Evolutionary conservation across 768 basidiomycete species (phyloP), one percentile per base, ranked within the genome.

Genomic region (Collybiopsis confluens): DNA sequence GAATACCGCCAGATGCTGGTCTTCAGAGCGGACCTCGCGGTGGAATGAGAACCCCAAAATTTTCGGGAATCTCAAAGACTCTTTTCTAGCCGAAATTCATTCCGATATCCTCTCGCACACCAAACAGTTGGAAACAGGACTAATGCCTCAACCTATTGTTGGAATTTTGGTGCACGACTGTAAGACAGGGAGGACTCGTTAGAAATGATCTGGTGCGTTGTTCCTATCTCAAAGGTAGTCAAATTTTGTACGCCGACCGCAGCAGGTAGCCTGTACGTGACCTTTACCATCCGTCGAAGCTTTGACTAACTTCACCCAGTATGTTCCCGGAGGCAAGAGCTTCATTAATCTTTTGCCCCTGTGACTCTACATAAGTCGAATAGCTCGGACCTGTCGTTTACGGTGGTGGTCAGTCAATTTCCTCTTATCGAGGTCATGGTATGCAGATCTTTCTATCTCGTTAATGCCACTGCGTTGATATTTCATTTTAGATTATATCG

Each of bases 1-100:
- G n/a, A n/a, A n/a, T n/a, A n/a, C n/a, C n/a, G n/a, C n/a, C n/a
- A n/a, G n/a, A n/a, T n/a, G n/a, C n/a, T n/a, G n/a, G n/a, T n/a
- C n/a, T n/a, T n/a, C n/a, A n/a, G n/a, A n/a, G n/a, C n/a, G n/a
- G n/a, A n/a, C n/a, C n/a, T n/a, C n/a, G n/a, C n/a, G n/a, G n/a
- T n/a, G n/a, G n/a, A n/a, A n/a, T n/a, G n/a, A n/a, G n/a, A n/a
- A n/a, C n/a, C n/a, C n/a, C n/a, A 80, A 76, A 57, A 73, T 85
- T 28, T 95, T 97, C 72, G 92, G 91, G 65, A 90, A 90, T 75
- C 94, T 95, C 64, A 78, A 86, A 64, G 81, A 84, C 63, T 81
- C 84, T 33, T 89, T 90, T 62, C 74, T 95, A 50, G 73, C 80
- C 38, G 88, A 92, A 58, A 69, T 95, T 7, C 89, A 92, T 72